A percentile compares a stretch with the other conserved stretches of the same genome.
phyloP scores from a whole-genome alignment of 257 asterid species.

The Capsicum chinense region DNA sequence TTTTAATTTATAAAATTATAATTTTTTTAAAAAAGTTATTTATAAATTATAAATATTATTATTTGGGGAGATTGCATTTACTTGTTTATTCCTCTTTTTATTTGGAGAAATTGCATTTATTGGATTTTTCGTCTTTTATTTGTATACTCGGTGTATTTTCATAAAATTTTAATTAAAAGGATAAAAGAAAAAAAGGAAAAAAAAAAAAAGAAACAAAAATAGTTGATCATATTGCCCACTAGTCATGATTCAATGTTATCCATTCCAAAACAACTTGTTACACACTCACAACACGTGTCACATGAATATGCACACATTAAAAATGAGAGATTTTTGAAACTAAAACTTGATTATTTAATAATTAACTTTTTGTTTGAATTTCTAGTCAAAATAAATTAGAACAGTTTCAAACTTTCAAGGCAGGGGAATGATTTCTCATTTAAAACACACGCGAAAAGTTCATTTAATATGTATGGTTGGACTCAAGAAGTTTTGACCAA shows the following conservation, averaged over 20 bases:
- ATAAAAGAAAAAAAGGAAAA: background rate
- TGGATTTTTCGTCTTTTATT: background rate
- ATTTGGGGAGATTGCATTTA: too few relatives aligned
- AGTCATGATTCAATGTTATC: background rate
- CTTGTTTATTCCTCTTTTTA: background rate
- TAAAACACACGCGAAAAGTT: too few relatives aligned
- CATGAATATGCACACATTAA: background rate
- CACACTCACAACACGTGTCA: too few relatives aligned
- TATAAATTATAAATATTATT: background rate
- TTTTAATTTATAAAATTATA: background rate
- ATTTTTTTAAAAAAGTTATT: too few relatives aligned
- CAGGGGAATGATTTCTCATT: too few relatives aligned
- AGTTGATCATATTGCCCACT: background rate
- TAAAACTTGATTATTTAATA: too few relatives aligned
- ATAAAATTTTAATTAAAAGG: background rate
- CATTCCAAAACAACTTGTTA: background rate
- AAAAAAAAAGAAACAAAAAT: background rate
- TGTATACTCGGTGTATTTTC: accelerated
- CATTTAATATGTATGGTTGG: too few relatives aligned
- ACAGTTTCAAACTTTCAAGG: too few relatives aligned
- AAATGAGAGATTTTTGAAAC: too few relatives aligned
- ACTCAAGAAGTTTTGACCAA: too few relatives aligned
- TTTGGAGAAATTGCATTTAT: background rate
- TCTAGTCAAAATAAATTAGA: too few relatives aligned
- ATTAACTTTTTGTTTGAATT: too few relatives aligned